Percentiles rank a stretch among this genome's conserved stretches.
These are phyloP conservation scores for Sisymbrium irio DNA, from an alignment of 345 rosid species.

Conservation along the genomic window DNA sequence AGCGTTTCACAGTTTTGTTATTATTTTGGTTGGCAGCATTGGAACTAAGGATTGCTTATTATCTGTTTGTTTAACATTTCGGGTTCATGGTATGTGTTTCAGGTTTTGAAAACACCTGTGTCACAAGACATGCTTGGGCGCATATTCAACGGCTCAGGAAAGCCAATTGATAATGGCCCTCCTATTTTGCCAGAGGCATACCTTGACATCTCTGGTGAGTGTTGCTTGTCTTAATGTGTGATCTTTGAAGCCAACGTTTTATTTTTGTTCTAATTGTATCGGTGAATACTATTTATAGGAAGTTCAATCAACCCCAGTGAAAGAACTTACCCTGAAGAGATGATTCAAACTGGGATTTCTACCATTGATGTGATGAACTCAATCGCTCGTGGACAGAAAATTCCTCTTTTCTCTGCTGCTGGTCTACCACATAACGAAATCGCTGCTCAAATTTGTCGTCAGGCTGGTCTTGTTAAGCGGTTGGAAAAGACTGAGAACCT, in stretches of 20 bases:
- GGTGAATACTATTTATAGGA: constrained; percentile 42
- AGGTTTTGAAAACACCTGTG: constrained; percentile 97
- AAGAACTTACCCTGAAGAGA: constrained; percentile 99
- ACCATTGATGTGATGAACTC: constrained; percentile 99
- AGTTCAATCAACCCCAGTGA: constrained; percentile 99
- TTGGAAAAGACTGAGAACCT: constrained; percentile 83
- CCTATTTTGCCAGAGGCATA: constrained; percentile 97
- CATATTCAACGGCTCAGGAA: constrained; percentile 98
- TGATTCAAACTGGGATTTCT: constrained; percentile 98
- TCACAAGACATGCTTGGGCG: constrained; percentile 99
- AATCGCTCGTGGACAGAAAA: constrained; percentile 97
- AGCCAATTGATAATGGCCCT: constrained; percentile 98
- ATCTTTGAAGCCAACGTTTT: neutral
- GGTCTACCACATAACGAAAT: constrained; percentile 99
- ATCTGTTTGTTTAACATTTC: neutral
- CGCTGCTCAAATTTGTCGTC: constrained; percentile 99
- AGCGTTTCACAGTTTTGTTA: neutral
- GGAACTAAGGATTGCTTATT: neutral
- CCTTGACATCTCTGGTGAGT: constrained; percentile 89
- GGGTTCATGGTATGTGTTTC: constrained; percentile 26
- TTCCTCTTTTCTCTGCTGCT: constrained; percentile 99
- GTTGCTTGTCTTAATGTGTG: neutral
- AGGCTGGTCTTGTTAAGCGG: constrained; percentile 97
- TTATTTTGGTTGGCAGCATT: neutral
- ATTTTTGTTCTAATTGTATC: neutral